Percentiles rank a stretch among this genome's conserved stretches.
These are phyloP conservation scores for Nitzschia sp. DNA, from an alignment of 108 stramenopile genomes.

Conservation along the genomic window DNA sequence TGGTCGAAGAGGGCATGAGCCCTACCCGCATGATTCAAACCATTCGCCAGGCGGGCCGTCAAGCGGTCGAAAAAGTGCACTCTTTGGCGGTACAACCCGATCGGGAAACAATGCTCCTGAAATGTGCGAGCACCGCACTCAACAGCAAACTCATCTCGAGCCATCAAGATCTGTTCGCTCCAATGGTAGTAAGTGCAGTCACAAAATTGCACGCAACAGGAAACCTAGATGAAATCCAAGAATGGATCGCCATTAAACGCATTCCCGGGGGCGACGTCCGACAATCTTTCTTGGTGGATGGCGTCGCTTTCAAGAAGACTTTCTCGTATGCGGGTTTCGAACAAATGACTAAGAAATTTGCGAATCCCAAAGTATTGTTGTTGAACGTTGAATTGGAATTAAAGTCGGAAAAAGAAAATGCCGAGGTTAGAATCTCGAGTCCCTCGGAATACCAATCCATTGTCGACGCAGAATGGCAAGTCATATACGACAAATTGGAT, in stretches of 20 bases:
- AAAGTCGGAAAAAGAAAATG: constrained; percentile 99
- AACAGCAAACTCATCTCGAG: constrained; percentile 97
- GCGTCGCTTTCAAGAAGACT: constrained; percentile 99
- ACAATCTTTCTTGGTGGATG: constrained; percentile 94
- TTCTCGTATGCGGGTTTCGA: constrained; percentile 99
- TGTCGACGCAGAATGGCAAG: constrained; percentile 99
- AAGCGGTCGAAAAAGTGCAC: constrained; percentile 79
- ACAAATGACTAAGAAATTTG: constrained; percentile 98
- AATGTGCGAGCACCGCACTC: constrained; percentile 95
- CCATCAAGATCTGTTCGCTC: constrained; percentile 96
- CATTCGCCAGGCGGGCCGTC: constrained; percentile 65
- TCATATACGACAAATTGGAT: constrained; percentile 98
- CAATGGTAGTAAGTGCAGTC: constrained; percentile 98
- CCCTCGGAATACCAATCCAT: constrained; percentile 97
- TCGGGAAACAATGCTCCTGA: constrained; percentile 87
- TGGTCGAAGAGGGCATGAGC: constrained; percentile 98
- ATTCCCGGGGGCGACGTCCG: constrained; percentile 95
- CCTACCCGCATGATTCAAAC: constrained; percentile 90
- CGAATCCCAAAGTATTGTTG: constrained; percentile 88
- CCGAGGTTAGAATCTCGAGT: constrained; percentile 97
- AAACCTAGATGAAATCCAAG: constrained; percentile 73
- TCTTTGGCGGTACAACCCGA: constrained; percentile 69
- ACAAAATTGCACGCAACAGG: constrained; percentile 59
- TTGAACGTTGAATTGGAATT: constrained; percentile 99
- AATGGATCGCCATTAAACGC: constrained; percentile 95